A percentile compares a stretch with the other conserved stretches of the same genome.
Evolutionary conservation across 805 yeast genomes (phyloP).

Genomic region (Candida nitratophila): DNA sequence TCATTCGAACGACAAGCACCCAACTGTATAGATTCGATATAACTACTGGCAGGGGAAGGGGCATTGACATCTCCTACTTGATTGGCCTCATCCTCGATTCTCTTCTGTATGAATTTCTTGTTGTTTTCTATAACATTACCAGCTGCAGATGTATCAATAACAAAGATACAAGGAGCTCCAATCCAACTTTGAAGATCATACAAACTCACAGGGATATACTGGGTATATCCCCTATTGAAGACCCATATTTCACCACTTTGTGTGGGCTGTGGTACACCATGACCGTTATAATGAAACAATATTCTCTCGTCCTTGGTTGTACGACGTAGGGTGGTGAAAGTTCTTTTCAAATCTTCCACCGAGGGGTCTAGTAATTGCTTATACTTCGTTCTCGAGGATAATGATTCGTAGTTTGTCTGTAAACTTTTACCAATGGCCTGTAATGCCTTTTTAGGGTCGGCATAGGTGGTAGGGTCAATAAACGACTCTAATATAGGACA

Average conservation of each 20-base stretch:
- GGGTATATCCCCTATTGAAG: conserved; percentile 93
- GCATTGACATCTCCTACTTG: conserved; percentile 41
- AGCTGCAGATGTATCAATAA: conserved; percentile 90
- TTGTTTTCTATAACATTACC: conserved; percentile 89
- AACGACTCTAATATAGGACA: conserved; percentile 90
- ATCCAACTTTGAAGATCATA: conserved; percentile 95
- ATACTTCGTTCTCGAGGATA: conserved; percentile 80
- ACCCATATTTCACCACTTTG: conserved; percentile 98
- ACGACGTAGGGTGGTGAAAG: conserved; percentile 81
- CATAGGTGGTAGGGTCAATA: conserved; percentile 78
- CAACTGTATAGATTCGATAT: conserved; percentile 81
- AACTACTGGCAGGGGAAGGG: conserved; percentile 60
- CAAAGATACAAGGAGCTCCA: conserved; percentile 95
- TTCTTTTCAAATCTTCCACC: conserved; percentile 89
- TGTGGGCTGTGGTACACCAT: conserved; percentile 97
- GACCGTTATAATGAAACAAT: conserved; percentile 93
- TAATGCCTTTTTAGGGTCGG: conserved; percentile 84
- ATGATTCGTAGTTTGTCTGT: conserved; percentile 83
- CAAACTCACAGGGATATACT: conserved; percentile 93
- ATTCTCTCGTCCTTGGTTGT: conserved; percentile 92
- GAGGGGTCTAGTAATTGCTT: conserved; percentile 91
- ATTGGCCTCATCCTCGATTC: conserved; percentile 80
- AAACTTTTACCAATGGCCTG: conserved; percentile 85
- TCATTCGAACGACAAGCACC: conserved; percentile 91
- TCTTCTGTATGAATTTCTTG: conserved; percentile 80